These are phyloP conservation scores for Powellomyces hirtus DNA, from an alignment of 192 early-diverging fungal genomes.

Conservation along the genomic window DNA sequence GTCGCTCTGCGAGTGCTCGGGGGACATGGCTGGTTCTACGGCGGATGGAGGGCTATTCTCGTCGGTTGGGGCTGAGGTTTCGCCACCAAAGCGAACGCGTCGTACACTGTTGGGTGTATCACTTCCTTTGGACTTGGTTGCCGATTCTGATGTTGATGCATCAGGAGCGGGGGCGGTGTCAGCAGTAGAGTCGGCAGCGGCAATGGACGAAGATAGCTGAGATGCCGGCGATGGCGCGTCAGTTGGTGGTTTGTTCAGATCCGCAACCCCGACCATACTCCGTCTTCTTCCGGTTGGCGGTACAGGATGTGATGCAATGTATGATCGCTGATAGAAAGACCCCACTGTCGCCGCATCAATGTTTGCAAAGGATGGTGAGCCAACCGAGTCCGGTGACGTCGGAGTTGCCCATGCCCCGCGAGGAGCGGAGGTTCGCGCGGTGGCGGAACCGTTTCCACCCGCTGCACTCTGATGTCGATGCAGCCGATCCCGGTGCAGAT, in stretches of 20 bases:
- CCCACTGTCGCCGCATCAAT: slow-evolving; percentile 1
- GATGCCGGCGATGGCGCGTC: not conserved
- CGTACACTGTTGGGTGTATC: not conserved
- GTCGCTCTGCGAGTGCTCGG: not conserved
- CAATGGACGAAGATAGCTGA: too few species aligned
- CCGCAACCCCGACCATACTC: not conserved
- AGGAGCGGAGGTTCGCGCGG: not conserved
- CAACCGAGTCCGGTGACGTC: too few species aligned
- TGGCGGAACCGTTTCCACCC: not conserved
- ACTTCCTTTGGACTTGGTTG: not conserved
- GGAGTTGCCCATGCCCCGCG: too few species aligned
- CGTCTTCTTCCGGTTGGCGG: not conserved
- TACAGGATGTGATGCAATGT: not conserved
- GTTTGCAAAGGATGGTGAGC: not conserved
- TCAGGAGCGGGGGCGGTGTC: not conserved
- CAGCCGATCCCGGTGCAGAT: slow-evolving; percentile 12
- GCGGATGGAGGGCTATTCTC: not conserved
- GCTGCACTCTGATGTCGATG: not conserved
- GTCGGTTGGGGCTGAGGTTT: not conserved
- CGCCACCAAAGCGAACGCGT: not conserved
- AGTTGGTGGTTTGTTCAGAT: not conserved
- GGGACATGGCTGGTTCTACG: not conserved
- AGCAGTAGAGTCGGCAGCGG: not conserved
- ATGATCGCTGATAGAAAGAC: not conserved
- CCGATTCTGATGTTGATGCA: not conserved